Base-by-base conservation (phyloP, 2,329 filamentous ascomycete genomes). In the Arthroderma sp. region DNA sequence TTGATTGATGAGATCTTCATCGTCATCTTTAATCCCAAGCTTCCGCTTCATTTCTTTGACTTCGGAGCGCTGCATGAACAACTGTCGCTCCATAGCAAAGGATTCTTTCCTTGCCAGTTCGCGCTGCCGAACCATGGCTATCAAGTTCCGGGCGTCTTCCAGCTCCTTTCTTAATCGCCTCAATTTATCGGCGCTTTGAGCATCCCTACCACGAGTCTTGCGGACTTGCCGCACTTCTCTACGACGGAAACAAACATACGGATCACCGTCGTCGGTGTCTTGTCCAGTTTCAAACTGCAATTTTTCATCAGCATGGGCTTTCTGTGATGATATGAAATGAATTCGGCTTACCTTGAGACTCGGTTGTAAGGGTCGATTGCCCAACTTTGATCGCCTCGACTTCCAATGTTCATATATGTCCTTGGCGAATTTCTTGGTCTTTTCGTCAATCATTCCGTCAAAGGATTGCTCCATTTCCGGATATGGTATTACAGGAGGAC, bases 171-270 rank as follows among this genome's bases (percentile, higher is more conserved):
- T 81, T 57, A 98, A 70, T 61, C 85, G 85, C 70, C 91, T 91
- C 53, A 98, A 75, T 64, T 94, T 95, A 61, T 98, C 91, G 44
- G 84, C 85, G 56, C 89, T 86, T 65, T 94, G 89, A 32, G 85
- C 85, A 69, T 98, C 91, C 58, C 91, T 80, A 54, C 85, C 86
- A 58, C 91, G 78, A 33, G 91, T 98, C 69, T 96, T 98, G 55
- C 91, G 83, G 41, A 87, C 89, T 62, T 94, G 86, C 47, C 91
- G 82, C 39, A 94, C 85, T 65, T 98, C 91, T 51, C 91, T 84
- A 55, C 91, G 80, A 60, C 91, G 80, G 76, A 98, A 98, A 67
- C 91, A 98, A 57, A 98, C 88, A 67, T 94, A 98, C 40, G 91
- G 91, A 65, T 98, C 91, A 56, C 85, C 79, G 61, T 98, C 91